Evolutionary conservation across 441 rosid genomes (phyloP).

Genomic region (Erodium trifolium): DNA sequence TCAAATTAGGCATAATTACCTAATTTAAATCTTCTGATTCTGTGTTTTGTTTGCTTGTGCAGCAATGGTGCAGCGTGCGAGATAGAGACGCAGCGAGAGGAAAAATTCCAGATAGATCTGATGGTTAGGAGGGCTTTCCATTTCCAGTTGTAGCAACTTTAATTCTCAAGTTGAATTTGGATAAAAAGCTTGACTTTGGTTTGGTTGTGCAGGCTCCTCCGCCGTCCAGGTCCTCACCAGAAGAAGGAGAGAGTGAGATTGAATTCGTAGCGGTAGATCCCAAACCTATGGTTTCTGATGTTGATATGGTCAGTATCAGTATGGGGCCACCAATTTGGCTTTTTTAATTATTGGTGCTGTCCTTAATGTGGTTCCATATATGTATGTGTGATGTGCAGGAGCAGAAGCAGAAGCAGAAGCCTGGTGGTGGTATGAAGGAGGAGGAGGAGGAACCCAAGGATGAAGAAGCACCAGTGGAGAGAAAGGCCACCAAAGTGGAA

Average conservation of each 20-base stretch:
- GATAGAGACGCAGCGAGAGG: slow-evolving; percentile 37
- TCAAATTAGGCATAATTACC: no score
- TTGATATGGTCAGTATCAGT: slow-evolving; percentile 48
- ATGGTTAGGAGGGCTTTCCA: slow-evolving; percentile 45
- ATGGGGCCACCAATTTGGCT: slow-evolving; percentile 17
- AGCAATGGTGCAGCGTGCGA: slow-evolving; percentile 40
- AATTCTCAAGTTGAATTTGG: no score
- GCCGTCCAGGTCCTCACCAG: slow-evolving; percentile 72
- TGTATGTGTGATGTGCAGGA: slow-evolving; percentile 25
- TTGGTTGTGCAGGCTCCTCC: slow-evolving; percentile 61
- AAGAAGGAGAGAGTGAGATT: slow-evolving; percentile 53
- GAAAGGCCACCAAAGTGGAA: slow-evolving; percentile 29
- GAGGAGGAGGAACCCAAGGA: no score
- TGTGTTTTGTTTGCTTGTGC: slow-evolving; percentile 19
- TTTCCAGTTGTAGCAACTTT: no score
- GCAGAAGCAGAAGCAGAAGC: slow-evolving; percentile 33
- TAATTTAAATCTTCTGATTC: background rate
- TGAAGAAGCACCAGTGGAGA: slow-evolving; percentile 26
- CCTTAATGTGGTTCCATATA: background rate
- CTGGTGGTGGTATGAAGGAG: no score
- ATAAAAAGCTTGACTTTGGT: slow-evolving; percentile 3
- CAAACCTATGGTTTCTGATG: slow-evolving; percentile 42
- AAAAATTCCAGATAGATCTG: slow-evolving; percentile 93
- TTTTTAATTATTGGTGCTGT: background rate
- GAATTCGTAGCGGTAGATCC: slow-evolving; percentile 60